Base-by-base conservation (phyloP, 129 eudicot species). In the Kitagawia praeruptora region DNA sequence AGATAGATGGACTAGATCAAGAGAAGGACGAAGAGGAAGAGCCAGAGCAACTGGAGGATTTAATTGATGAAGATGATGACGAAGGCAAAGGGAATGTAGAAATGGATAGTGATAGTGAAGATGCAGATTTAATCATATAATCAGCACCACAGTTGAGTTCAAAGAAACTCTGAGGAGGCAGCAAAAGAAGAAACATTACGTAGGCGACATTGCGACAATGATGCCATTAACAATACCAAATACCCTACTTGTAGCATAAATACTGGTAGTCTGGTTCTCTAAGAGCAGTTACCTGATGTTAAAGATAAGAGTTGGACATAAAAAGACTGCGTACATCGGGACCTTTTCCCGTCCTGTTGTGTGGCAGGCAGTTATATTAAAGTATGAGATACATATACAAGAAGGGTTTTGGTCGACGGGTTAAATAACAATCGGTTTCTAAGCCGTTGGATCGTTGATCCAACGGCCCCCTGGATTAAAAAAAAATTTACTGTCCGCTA, bases 31-130 rank as follows among this genome's bases (percentile, higher is more conserved):
- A 70, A 16, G 85, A 79, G 42, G 85, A 70, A 78, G 87, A 83
- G 47, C 42, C 78, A 5, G 85, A 81, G 34, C 84, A 70, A 58
- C 38, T 85, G 21, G 85, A 82, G 44, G 88, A 85, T 79, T 79
- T 80, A 9, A 86, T 86, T 7, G 89, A 83, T 31, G 86, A 86
- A 44, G 82, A 76, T 75, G 89, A 86, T 38, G 42, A 21, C 5
- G 46, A 70, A 37, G 75, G 75, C 46, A 70, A 70, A 70, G 75
- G 46, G 25, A 70, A 13, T 38, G 15, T 70, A 38, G 75, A 70
- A 70, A 70, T 70, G 4, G 75, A 70, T 38, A 70, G 75, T 38
- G 42, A 34, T 18, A 37, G 46, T 38, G 78, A 61, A 48, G 27
- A 61, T 54, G 69, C 18, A 53, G 69, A 66, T 45, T 74, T 44